Conservation (phyloP, 768 basidiomycete genomes). For the Leccinum uliginosum region DNA sequence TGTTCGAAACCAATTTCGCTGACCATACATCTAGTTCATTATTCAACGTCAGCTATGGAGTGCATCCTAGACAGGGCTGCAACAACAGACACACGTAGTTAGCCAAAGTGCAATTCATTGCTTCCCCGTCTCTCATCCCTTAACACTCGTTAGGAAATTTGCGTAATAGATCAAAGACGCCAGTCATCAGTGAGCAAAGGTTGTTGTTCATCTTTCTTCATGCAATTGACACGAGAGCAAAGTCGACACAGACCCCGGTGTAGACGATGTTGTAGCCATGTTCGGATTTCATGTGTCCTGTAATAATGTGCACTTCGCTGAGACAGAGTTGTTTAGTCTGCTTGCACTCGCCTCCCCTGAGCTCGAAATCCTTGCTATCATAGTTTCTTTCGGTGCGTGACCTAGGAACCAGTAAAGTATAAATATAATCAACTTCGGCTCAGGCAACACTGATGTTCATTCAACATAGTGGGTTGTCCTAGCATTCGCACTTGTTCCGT, state of each 20-base stretch:
- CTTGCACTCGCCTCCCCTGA: slow-evolving; percentile 82
- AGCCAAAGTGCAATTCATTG: neutral
- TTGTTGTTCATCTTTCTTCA: neutral
- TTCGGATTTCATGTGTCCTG: slow-evolving; percentile 30
- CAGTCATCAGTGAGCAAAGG: slow-evolving; percentile 60
- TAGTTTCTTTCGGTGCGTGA: slow-evolving; percentile 67
- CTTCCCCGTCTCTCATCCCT: neutral
- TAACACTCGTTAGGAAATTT: slow-evolving; percentile 10
- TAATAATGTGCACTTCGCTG: neutral
- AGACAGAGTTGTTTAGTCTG: slow-evolving; percentile 42
- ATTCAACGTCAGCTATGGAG: neutral
- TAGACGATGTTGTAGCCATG: slow-evolving; percentile 81
- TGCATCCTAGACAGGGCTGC: neutral
- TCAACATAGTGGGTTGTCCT: slow-evolving; percentile 48
- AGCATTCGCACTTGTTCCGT: neutral
- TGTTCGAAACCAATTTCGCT: neutral
- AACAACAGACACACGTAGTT: neutral
- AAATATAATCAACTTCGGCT: neutral
- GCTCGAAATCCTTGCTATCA: slow-evolving; percentile 71
- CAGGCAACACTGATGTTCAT: slow-evolving; percentile 70
- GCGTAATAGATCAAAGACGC: slow-evolving; percentile 33
- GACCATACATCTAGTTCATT: too few species aligned
- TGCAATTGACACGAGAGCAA: slow-evolving; percentile 2
- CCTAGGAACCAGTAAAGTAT: neutral
- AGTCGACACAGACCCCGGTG: slow-evolving; percentile 88